Percentiles rank a stretch among this genome's conserved stretches.
phyloP scores from a whole-genome alignment of 805 yeast genomes.

The Kodamaea jinghongensis region DNA sequence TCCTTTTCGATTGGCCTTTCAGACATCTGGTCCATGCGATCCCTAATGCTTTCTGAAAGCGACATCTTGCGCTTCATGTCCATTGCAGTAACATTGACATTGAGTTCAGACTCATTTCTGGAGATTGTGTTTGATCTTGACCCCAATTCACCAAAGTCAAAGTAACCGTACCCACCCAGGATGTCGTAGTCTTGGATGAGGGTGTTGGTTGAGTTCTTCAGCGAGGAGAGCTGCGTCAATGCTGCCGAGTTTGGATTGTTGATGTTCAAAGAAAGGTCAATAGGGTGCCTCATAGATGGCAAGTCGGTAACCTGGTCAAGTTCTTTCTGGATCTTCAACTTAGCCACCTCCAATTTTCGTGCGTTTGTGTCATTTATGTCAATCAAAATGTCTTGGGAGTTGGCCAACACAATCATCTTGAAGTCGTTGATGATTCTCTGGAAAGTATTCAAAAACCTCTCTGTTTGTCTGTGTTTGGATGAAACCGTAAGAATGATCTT shows the following conservation, averaged over 20 bases:
- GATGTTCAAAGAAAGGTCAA: conserved; percentile 12
- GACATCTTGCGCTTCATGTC: conserved; percentile 31
- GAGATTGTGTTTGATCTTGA: conserved; percentile 44
- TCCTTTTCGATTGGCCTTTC: conserved; percentile 11
- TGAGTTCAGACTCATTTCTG: conserved; percentile 30
- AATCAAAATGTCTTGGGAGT: conserved; percentile 28
- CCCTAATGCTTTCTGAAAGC: conserved; percentile 39
- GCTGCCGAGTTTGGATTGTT: conserved; percentile 19
- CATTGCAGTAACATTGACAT: conserved; percentile 19
- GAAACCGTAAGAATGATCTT: conserved; percentile 78
- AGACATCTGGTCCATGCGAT: conserved; percentile 24
- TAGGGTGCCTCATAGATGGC: conserved; percentile 22
- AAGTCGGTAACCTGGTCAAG: conserved; percentile 24
- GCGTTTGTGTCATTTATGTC: conserved; percentile 30
- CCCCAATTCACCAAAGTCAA: conserved; percentile 68
- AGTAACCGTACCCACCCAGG: conserved; percentile 86
- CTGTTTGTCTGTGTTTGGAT: conserved; percentile 86
- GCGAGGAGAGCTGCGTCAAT: conserved; percentile 14
- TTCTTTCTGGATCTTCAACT: conserved; percentile 34
- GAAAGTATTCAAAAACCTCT: conserved; percentile 69
- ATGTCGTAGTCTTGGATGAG: conserved; percentile 31
- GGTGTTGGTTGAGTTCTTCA: conserved; percentile 6
- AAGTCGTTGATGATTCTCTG: conserved; percentile 60
- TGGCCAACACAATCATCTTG: conserved; percentile 45
- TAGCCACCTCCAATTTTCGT: conserved; percentile 33